Conservation (phyloP, 2,329 filamentous ascomycete genomes). For the Fusarium sp. region DNA sequence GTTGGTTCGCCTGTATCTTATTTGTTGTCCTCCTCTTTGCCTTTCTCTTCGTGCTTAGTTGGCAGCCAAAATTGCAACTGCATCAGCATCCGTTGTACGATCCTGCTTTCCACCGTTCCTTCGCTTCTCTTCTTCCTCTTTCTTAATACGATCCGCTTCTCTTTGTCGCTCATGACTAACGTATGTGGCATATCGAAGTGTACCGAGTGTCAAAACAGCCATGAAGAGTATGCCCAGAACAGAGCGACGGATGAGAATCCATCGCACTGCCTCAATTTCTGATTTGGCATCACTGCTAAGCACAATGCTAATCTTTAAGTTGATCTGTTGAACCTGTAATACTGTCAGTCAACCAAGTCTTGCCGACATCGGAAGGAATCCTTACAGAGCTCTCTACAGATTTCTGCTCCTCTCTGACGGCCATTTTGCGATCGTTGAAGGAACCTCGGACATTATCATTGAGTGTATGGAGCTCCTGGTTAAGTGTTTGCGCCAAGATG, state of each 20-base stretch:
- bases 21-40: neutral
- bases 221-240: constrained; percentile 75
- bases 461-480: constrained; percentile 83
- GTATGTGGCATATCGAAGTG: constrained; percentile 71
- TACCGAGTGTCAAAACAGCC: constrained; percentile 70
- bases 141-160: constrained; percentile 59
- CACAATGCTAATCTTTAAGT: constrained; percentile 93
- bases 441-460: constrained; percentile 95
- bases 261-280: constrained; percentile 90
- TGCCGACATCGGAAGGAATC: constrained; percentile 25
- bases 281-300: constrained; percentile 92
- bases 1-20: constrained; percentile 23
- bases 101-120: constrained; percentile 61
- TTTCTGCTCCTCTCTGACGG: constrained; percentile 88
- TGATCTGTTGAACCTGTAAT: constrained; percentile 85
- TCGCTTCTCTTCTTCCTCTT: constrained; percentile 58
- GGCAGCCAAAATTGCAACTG: constrained; percentile 69
- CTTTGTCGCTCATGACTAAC: constrained; percentile 63
- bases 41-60: constrained; percentile 54
- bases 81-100: constrained; percentile 62
- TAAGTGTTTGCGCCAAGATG: constrained; percentile 85
- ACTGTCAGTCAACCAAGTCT: constrained; percentile 19
- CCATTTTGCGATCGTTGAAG: constrained; percentile 97
- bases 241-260: constrained; percentile 79
- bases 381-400: constrained; percentile 81